These are phyloP conservation scores for Thuidium tamariscinum DNA, from an alignment of 225 moss, liverwort and hornwort genomes.

Conservation along the genomic window DNA sequence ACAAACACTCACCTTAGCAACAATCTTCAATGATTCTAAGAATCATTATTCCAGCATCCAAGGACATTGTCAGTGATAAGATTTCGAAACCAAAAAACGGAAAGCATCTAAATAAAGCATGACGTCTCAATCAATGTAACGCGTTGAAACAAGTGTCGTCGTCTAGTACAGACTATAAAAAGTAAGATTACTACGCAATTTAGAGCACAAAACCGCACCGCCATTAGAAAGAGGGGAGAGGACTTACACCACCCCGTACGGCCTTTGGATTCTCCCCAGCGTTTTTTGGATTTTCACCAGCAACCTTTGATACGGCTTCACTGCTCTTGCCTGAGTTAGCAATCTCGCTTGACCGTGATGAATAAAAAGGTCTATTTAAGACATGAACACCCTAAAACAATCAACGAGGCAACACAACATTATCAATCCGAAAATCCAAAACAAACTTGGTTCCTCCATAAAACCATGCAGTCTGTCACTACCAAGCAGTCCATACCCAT, in stretches of 20 bases:
- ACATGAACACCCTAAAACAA: conserved; percentile 5
- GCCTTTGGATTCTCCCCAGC: conserved; percentile 9
- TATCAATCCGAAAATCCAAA: neutral
- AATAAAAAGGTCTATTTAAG: conserved; percentile 2
- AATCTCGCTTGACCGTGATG: conserved; percentile 9
- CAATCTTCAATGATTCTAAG: neutral
- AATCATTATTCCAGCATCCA: neutral
- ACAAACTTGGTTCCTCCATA: neutral
- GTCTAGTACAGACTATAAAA: neutral
- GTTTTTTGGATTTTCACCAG: conserved; percentile 22
- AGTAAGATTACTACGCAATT: neutral
- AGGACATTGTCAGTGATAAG: neutral
- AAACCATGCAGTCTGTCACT: neutral
- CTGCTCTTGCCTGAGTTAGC: neutral
- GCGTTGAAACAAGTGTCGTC: neutral
- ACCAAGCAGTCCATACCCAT: neutral
- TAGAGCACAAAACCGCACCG: neutral
- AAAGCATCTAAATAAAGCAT: neutral
- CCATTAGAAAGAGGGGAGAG: neutral
- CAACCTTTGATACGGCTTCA: conserved; percentile 25
- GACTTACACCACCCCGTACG: conserved; percentile 39
- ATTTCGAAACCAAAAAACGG: neutral
- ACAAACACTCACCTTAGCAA: neutral
- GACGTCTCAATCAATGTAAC: neutral
- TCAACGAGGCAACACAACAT: neutral